These are phyloP conservation scores for Mortierella polycephala DNA, from an alignment of 371 early-diverging fungal species.

Conservation along the genomic window DNA sequence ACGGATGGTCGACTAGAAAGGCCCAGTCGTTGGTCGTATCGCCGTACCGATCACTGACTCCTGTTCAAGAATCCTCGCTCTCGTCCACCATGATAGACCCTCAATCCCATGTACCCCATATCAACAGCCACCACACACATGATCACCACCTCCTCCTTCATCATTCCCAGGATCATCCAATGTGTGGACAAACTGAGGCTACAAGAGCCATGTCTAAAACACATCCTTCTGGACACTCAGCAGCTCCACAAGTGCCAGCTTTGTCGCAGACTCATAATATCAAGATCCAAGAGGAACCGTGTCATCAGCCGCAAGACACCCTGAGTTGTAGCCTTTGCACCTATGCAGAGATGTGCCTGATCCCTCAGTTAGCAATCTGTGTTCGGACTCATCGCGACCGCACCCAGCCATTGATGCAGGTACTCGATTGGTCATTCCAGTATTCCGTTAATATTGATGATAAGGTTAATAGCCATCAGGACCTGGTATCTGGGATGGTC, in stretches of 20 bases:
- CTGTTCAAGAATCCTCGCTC: neutral
- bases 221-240: neutral
- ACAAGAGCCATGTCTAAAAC: too few species aligned
- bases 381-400: slow-evolving; percentile 23
- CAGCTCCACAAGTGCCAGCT: too few species aligned
- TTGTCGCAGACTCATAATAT: neutral
- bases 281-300: neutral
- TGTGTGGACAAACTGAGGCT: too few species aligned
- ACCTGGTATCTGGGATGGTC: slow-evolving; percentile 36
- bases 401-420: slow-evolving; percentile 23
- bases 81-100: neutral
- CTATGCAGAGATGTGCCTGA: slow-evolving; percentile 33
- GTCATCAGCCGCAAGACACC: neutral
- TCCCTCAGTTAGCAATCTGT: slow-evolving; percentile 24
- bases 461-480: slow-evolving; percentile 19
- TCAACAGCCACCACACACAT: neutral
- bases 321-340: slow-evolving; percentile 36
- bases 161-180: neutral
- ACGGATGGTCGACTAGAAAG: slow-evolving; percentile 8
- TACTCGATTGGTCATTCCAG: slow-evolving; percentile 25
- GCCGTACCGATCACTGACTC: slow-evolving; percentile 4
- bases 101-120: neutral
- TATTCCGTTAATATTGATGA: slow-evolving; percentile 11
- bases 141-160: slow-evolving; percentile 17
- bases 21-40: slow-evolving; percentile 7